Conservation (phyloP, 1,139 yeast genomes). For the Debaryomycetaceae sp. region DNA sequence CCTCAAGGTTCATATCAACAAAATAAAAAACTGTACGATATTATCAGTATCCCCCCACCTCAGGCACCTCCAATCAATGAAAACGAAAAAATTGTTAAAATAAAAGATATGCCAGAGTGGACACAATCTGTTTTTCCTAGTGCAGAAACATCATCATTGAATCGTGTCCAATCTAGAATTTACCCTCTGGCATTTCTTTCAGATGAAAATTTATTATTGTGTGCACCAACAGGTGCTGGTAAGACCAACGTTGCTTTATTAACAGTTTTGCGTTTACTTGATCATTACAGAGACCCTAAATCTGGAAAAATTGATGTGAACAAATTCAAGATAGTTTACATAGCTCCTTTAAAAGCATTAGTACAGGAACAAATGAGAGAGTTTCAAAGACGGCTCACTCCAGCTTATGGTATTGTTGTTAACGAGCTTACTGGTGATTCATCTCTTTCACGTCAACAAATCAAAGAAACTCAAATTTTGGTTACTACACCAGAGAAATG, state of each 20-base stretch:
- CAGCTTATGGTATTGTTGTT: conserved; percentile 66
- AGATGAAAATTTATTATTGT: conserved; percentile 72
- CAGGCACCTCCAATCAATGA: conserved; percentile 48
- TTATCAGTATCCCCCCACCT: conserved; percentile 74
- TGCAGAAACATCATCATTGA: conserved; percentile 62
- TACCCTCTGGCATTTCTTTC: conserved; percentile 70
- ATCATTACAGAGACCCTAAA: conserved; percentile 46
- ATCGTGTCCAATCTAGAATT: conserved; percentile 80
- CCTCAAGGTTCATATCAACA: conserved; percentile 85
- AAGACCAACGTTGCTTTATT: conserved; percentile 94
- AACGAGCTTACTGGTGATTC: conserved; percentile 92
- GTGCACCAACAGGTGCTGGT: conserved; percentile 99
- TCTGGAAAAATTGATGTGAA: conserved; percentile 51
- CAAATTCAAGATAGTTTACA: conserved; percentile 76
- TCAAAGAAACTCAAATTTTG: conserved; percentile 73
- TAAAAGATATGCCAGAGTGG: conserved; percentile 75
- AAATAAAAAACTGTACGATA: conserved; percentile 73
- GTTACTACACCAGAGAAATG: conserved; percentile 97
- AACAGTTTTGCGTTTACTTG: conserved; percentile 61
- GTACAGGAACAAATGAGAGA: conserved; percentile 95
- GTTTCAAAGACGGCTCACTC: conserved; percentile 64
- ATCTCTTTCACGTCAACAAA: conserved; percentile 72
- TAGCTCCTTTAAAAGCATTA: conserved; percentile 92
- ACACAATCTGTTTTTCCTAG: conserved; percentile 73
- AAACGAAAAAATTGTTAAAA: conserved; percentile 54